These are phyloP conservation scores for Beauveria sp. DNA, from an alignment of 2,329 filamentous ascomycete species.

Conservation along the genomic window DNA sequence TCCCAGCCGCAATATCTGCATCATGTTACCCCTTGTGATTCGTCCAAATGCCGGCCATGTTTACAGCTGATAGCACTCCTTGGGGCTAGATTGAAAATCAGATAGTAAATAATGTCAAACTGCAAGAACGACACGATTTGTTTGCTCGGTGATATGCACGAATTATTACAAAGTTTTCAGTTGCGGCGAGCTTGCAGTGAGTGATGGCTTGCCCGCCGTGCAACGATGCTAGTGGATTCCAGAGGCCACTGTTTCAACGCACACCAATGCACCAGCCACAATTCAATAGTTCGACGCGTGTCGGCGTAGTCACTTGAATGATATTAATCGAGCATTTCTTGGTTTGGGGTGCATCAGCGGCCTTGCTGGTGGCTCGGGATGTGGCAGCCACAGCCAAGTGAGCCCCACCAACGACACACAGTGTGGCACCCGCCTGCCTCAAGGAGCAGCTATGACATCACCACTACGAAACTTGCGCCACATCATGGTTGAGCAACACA, in stretches of 20 bases:
- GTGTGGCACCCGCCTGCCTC: not conserved
- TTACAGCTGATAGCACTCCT: too few relatives aligned
- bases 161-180: too few relatives aligned
- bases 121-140: too few relatives aligned
- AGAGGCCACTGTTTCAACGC: not conserved
- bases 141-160: too few relatives aligned
- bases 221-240: too few relatives aligned
- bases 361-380: not conserved
- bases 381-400: not conserved
- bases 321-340: not conserved
- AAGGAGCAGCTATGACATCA: conserved; percentile 6
- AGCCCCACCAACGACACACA: not conserved
- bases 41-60: too few relatives aligned
- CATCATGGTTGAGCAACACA: not conserved
- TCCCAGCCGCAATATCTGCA: too few relatives aligned
- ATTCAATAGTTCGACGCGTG: not conserved
- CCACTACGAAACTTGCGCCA: not conserved
- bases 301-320: not conserved
- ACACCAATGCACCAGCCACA: not conserved
- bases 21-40: too few relatives aligned
- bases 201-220: too few relatives aligned
- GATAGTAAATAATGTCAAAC: too few relatives aligned
- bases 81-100: too few relatives aligned
- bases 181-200: too few relatives aligned
- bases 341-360: not conserved